Evolutionary conservation across 2,329 filamentous ascomycete genomes (phyloP).

Genomic region (Amauroascus verrucosus): DNA sequence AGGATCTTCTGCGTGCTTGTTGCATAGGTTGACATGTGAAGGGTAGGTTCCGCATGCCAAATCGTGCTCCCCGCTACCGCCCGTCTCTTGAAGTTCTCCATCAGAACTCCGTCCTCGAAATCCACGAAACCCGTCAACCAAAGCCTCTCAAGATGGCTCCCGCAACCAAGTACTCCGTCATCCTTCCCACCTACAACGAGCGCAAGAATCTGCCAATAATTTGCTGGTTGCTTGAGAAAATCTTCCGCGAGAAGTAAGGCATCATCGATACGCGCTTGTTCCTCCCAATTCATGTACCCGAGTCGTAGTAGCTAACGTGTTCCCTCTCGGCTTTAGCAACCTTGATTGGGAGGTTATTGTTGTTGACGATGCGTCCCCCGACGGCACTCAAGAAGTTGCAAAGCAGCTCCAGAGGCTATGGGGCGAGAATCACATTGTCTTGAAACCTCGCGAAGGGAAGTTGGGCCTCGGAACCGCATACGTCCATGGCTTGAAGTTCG

Average conservation of each 20-base stretch:
- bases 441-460: constrained; percentile 86
- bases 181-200: constrained; percentile 98
- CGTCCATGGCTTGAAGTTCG: constrained; percentile 85
- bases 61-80: constrained; percentile 18
- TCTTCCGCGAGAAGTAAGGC: constrained; percentile 73
- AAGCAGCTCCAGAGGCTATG: constrained; percentile 83
- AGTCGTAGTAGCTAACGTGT: constrained; percentile 1
- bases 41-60: constrained; percentile 19
- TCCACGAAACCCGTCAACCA: constrained; percentile 9
- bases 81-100: constrained; percentile 18
- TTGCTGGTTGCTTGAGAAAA: constrained; percentile 84
- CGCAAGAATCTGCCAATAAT: constrained; percentile 94
- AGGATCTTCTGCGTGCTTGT: neutral
- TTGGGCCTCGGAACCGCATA: constrained; percentile 95
- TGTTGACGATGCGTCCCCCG: constrained; percentile 94
- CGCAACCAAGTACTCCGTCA: constrained; percentile 76
- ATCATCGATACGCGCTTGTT: neutral
- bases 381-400: constrained; percentile 85
- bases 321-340: constrained; percentile 46
- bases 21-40: constrained; percentile 7
- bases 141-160: constrained; percentile 13
- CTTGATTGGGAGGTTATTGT: constrained; percentile 97
- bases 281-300: too few species aligned
- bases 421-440: constrained; percentile 60
- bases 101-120: constrained; percentile 16